phyloP scores from a whole-genome alignment of 2,329 filamentous ascomycete species.

The Xylaria sp. region DNA sequence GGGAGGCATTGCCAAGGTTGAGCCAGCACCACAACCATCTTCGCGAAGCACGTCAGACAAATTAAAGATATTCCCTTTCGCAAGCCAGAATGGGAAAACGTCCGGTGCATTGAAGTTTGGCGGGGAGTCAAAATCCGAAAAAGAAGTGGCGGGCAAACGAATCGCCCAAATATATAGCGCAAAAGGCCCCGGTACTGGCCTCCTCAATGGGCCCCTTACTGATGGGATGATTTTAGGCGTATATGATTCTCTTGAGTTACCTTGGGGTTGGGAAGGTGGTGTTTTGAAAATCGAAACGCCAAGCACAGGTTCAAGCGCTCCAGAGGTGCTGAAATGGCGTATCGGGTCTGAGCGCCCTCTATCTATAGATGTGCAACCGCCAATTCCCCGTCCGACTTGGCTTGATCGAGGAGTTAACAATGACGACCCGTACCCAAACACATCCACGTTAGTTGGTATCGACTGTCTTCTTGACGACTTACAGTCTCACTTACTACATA shows the following conservation, averaged over 20 bases:
- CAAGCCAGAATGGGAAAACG: conserved; percentile 63
- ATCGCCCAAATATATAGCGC: conserved; percentile 78
- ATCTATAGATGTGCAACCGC: conserved; percentile 78
- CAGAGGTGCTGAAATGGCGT: conserved; percentile 73
- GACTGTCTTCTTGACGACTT: conserved; percentile 79
- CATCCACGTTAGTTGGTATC: conserved; percentile 82
- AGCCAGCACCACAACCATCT: conserved; percentile 81
- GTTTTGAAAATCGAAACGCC: conserved; percentile 66
- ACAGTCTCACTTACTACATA: conserved; percentile 79
- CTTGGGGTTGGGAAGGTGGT: conserved; percentile 81
- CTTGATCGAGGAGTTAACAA: conserved; percentile 57
- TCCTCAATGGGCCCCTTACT: conserved; percentile 87
- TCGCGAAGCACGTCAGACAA: conserved; percentile 71
- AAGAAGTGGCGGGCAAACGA: conserved; percentile 78
- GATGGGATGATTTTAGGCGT: conserved; percentile 82
- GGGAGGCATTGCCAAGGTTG: conserved; percentile 87
- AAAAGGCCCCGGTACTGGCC: conserved; percentile 62
- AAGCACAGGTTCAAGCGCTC: conserved; percentile 70
- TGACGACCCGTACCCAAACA: conserved; percentile 65
- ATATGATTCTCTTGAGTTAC: conserved; percentile 64
- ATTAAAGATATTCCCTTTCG: conserved; percentile 86
- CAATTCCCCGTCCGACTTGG: conserved; percentile 74
- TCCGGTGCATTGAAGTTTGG: conserved; percentile 83
- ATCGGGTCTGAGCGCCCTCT: conserved; percentile 80
- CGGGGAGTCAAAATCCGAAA: conserved; percentile 84